Evolutionary conservation across 2,329 filamentous ascomycete species (phyloP).

Genomic region (Nakataea oryzae): DNA sequence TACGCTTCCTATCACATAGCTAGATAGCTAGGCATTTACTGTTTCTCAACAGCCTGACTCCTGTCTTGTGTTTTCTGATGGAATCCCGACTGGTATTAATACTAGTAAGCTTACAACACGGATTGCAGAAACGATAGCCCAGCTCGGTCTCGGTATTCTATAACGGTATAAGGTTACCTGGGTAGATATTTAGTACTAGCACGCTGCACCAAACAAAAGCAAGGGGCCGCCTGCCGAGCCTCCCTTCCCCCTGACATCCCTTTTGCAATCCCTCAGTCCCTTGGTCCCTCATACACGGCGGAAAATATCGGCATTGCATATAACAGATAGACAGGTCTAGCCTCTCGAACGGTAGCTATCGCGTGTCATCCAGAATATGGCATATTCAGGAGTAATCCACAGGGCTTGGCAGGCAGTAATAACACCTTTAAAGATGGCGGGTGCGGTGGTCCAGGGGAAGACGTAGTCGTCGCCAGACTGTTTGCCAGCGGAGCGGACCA

Average conservation of each 20-base stretch:
- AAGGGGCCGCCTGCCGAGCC: no score
- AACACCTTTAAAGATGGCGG: constrained; percentile 38
- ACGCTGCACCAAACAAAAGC: not conserved
- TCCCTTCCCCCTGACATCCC: no score
- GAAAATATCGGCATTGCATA: no score
- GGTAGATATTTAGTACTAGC: no score
- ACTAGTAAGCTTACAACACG: not conserved
- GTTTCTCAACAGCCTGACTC: not conserved
- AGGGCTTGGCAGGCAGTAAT: constrained; percentile 34
- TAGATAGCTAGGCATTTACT: not conserved
- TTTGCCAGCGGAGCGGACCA: constrained; percentile 24
- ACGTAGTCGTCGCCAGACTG: constrained; percentile 29
- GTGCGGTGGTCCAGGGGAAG: constrained; percentile 30
- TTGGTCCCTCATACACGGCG: no score
- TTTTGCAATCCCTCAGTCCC: no score
- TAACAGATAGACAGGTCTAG: not conserved
- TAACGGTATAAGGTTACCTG: no score
- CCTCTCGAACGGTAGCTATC: constrained; percentile 23
- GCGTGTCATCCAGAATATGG: constrained; percentile 37
- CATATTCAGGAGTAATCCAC: constrained; percentile 35
- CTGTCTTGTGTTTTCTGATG: not conserved
- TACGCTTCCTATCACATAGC: no score
- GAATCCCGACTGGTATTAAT: not conserved
- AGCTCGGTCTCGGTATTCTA: not conserved
- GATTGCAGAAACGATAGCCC: not conserved